These are phyloP conservation scores for Cutaneotrichosporon daszewskae DNA, from an alignment of 1,284 basidiomycete genomes.

Conservation along the genomic window DNA sequence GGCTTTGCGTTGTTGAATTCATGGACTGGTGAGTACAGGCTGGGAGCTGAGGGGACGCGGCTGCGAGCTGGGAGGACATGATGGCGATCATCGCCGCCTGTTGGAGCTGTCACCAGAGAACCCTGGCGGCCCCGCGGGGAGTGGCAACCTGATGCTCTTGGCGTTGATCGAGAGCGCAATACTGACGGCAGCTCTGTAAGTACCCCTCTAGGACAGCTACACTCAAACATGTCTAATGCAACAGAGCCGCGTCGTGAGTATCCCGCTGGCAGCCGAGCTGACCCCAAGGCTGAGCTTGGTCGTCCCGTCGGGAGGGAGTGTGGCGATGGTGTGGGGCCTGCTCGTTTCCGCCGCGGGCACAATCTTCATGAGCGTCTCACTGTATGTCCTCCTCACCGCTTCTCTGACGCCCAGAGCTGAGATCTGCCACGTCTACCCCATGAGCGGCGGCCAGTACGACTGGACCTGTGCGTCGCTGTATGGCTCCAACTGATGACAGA, in stretches of 20 bases:
- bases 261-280: slow-evolving; percentile 34
- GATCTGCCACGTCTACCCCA: slow-evolving; percentile 14
- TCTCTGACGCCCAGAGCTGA: slow-evolving; percentile 5
- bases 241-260: slow-evolving; percentile 4
- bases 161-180: background rate
- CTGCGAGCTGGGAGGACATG: no score
- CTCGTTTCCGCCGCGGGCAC: slow-evolving; percentile 30
- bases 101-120: background rate
- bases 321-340: slow-evolving; percentile 42
- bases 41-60: no score
- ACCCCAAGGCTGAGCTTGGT: slow-evolving; percentile 38
- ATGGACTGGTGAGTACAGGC: slow-evolving; percentile 14
- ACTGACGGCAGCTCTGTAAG: slow-evolving; percentile 6
- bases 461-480: slow-evolving; percentile 33
- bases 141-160: background rate
- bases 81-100: no score
- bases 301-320: slow-evolving; percentile 37
- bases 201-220: background rate
- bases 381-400: slow-evolving; percentile 9
- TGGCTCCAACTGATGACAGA: slow-evolving; percentile 19
- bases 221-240: background rate
- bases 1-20: slow-evolving; percentile 22
- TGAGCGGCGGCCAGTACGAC: slow-evolving; percentile 42
- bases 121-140: background rate
- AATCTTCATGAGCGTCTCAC: slow-evolving; percentile 23